Evolutionary conservation across 345 rosid genomes (phyloP), one percentile per base, ranked within the genome.

Genomic region (Noccaea bulbosa): DNA sequence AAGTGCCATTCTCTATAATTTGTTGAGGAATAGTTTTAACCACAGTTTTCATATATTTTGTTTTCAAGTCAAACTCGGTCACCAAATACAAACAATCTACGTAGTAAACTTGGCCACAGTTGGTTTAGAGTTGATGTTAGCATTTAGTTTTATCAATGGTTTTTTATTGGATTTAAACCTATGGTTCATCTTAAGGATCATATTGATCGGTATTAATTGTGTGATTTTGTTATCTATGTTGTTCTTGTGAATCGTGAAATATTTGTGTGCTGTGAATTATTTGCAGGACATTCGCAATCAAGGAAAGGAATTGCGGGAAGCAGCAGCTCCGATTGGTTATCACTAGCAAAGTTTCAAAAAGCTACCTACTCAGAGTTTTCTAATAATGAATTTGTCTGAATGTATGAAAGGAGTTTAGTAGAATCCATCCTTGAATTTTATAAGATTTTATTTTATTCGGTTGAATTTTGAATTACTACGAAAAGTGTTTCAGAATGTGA

Each of bases 301-400:
- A 70, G 90, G 93, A 6, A 88, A 82, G 78, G 85, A 88, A 68
- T 65, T 90, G 78, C 84, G 78, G 51, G 93, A 85, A 48, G 86
- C 88, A 12, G 84, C 96, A 12, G 93, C 93, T 39, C 96, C 91
- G 10, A 44, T 84, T 61, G 87, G 91, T 46, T 88, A 86, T 72
- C 96, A 80, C 70, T 90, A 72, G 74, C 22, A 5, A 63, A 45
- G 37, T 24, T 24, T 35, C 14, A n/a, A 43, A 51, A 40, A 43
- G 45, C 43, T 41, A 12, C 34, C 34, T 33, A 51, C 46, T 52
- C 4, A n/a, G 38, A n/a, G 38, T 71, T 62, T 33, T 35, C 7
- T 10, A 12, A 41, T 61, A 2, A 6, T 41, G 30, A 27, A 27
- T 41, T n/a, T 9, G 1, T 37, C 17, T 27, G 12, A 27, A 7